A percentile compares a stretch with the other conserved stretches of the same genome.
phyloP scores from a whole-genome alignment of 345 rosid genomes.

The Atalantia buxifolia region DNA sequence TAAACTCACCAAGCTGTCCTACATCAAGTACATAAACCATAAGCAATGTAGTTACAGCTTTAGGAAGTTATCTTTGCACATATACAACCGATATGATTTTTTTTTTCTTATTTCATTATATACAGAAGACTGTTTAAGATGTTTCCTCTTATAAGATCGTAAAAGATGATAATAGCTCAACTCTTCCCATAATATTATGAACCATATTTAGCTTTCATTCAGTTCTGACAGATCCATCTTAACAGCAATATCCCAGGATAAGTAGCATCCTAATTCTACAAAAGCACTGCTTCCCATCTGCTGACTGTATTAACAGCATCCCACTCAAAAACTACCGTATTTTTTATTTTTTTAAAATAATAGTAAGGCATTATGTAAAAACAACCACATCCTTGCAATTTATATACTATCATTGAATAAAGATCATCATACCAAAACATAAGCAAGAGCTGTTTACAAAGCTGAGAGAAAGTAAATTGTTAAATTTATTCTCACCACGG shows the following conservation, averaged over 20 bases:
- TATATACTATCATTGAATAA: not conserved
- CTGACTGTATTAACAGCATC: not conserved
- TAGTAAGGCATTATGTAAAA: not conserved
- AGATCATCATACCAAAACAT: not conserved
- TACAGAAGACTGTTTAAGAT: not conserved
- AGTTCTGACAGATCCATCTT: not conserved
- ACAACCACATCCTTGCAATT: not conserved
- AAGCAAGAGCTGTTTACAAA: not conserved
- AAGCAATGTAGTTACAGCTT: not conserved
- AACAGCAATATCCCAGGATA: not conserved
- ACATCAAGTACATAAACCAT: not conserved
- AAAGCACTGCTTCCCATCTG: not conserved
- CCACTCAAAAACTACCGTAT: not conserved
- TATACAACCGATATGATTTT: not conserved
- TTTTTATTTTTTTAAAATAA: not conserved
- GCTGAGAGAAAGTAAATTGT: not conserved
- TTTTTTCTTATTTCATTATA: not conserved
- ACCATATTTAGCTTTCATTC: not conserved
- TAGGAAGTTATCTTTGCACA: not conserved
- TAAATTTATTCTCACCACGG: constrained; percentile 59
- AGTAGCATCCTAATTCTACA: not conserved
- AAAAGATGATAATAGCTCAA: not conserved
- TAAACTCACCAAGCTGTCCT: not conserved
- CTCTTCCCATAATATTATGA: not conserved
- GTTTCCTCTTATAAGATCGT: not conserved